phyloP scores from a whole-genome alignment of 2,329 filamentous ascomycete species.

The Fusarium drepaniforme region DNA sequence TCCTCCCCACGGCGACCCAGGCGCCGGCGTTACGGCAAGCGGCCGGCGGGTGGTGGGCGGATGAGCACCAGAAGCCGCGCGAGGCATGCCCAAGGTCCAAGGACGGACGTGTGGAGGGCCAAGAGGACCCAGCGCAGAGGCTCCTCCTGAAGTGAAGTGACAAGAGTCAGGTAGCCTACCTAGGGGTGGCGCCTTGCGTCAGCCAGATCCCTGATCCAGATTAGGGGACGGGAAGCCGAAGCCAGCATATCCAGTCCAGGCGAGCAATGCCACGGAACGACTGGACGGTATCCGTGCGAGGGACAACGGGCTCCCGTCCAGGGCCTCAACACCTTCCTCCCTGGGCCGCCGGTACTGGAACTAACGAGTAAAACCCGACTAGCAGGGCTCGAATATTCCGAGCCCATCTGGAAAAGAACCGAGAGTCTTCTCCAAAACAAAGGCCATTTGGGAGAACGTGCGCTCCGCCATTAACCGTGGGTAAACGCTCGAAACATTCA shows the following conservation, averaged over 20 bases:
- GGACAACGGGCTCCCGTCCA: slow-evolving; percentile 6
- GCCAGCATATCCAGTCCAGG: slow-evolving; percentile 19
- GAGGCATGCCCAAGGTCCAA: slow-evolving; percentile 33
- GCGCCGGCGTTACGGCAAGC: slow-evolving; percentile 31
- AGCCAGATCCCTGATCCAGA: slow-evolving; percentile 44
- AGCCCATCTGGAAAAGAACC: slow-evolving; percentile 9
- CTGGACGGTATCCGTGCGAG: slow-evolving; percentile 18
- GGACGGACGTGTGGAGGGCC: slow-evolving; percentile 22
- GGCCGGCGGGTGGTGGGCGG: slow-evolving; percentile 34
- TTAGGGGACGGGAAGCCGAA: slow-evolving; percentile 37
- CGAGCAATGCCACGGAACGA: slow-evolving; percentile 10
- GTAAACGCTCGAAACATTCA: slow-evolving; percentile 31
- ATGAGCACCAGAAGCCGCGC: slow-evolving; percentile 39
- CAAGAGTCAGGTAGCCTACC: slow-evolving; percentile 40
- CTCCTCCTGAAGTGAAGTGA: slow-evolving; percentile 14
- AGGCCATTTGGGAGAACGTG: slow-evolving; percentile 1
- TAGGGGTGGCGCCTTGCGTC: slow-evolving; percentile 39
- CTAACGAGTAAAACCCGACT: slow-evolving; percentile 22
- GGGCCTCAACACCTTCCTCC: slow-evolving; percentile 32
- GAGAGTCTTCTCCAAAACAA: background rate
- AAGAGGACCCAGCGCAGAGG: slow-evolving; percentile 13
- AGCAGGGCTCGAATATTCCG: slow-evolving; percentile 17
- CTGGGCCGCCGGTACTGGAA: slow-evolving; percentile 19
- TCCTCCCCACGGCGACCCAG: slow-evolving; percentile 23
- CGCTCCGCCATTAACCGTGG: slow-evolving; percentile 25